Percentiles rank a stretch among this genome's conserved stretches.
phyloP scores from a whole-genome alignment of 2,329 filamentous ascomycete species.

The Chaetomium sp. region DNA sequence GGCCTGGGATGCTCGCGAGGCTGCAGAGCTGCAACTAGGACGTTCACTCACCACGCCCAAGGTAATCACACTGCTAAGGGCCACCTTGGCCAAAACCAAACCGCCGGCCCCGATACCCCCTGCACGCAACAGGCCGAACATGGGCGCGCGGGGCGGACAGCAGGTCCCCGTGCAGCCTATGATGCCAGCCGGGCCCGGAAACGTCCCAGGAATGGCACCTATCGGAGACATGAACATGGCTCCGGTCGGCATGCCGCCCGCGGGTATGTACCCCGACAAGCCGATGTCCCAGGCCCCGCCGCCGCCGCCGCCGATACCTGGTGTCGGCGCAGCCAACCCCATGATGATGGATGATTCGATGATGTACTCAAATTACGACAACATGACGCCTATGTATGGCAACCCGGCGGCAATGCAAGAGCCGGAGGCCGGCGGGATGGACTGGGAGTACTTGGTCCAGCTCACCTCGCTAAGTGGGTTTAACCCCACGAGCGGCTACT shows the following conservation, averaged over 20 bases:
- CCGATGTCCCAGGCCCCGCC: conserved; percentile 12
- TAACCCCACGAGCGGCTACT: conserved; percentile 26
- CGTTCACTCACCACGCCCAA: conserved; percentile 47
- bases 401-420: conserved; percentile 29
- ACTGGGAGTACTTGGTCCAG: conserved; percentile 53
- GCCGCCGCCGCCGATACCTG: conserved; percentile 19
- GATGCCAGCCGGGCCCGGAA: background rate
- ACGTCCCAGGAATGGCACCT: background rate
- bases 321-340: conserved; percentile 10
- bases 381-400: conserved; percentile 40
- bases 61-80: conserved; percentile 53
- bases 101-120: conserved; percentile 20
- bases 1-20: conserved; percentile 62
- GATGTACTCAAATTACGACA: conserved; percentile 36
- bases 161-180: conserved; percentile 2
- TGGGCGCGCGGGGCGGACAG: background rate
- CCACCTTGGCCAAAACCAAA: conserved; percentile 40
- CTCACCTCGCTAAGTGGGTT: conserved; percentile 39
- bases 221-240: background rate
- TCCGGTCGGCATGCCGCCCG: background rate
- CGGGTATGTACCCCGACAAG: conserved; percentile 23
- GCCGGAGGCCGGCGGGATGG: conserved; percentile 45
- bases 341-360: conserved; percentile 34
- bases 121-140: conserved; percentile 1
- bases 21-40: conserved; percentile 50